Percentiles rank a stretch among this genome's conserved stretches.
Conservation (phyloP, 208 protist genomes). For the Strigomonas oncopelti region DNA sequence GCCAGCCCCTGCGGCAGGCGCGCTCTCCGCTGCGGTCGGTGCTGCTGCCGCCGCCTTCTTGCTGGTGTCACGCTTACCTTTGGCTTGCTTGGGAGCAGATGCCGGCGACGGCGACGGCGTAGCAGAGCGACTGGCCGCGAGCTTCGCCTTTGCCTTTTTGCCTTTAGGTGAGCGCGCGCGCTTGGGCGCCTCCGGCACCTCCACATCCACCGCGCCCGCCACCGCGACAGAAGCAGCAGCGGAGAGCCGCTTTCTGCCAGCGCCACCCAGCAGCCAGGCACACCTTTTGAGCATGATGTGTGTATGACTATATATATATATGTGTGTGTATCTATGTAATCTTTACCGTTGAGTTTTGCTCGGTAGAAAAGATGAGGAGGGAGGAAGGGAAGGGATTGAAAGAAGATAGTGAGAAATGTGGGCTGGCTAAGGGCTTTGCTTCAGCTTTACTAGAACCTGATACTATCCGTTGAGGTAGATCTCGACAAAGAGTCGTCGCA, state of each 20-base stretch:
- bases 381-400: no score
- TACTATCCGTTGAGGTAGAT: no score
- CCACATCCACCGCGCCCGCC: not conserved
- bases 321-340: no score
- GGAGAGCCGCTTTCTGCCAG: constrained; percentile 3
- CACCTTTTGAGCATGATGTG: constrained; percentile 9
- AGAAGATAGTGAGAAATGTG: no score
- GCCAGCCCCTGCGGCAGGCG: not conserved
- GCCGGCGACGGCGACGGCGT: no score
- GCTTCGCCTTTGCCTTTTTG: not conserved
- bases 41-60: not conserved
- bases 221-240: constrained; percentile 1
- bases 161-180: not conserved
- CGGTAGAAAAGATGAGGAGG: no score
- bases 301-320: not conserved
- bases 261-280: constrained; percentile 13
- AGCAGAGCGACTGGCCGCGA: no score
- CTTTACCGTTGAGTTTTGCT: no score
- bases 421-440: no score
- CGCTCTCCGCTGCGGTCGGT: not conserved
- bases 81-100: no score
- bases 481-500: no score
- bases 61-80: not conserved
- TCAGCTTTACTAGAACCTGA: no score
- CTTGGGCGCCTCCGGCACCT: not conserved